Percentiles rank a stretch among this genome's conserved stretches.
These are phyloP conservation scores for Odonthalia washingtoniensis DNA, from an alignment of 31 red algal genomes.

Conservation along the genomic window DNA sequence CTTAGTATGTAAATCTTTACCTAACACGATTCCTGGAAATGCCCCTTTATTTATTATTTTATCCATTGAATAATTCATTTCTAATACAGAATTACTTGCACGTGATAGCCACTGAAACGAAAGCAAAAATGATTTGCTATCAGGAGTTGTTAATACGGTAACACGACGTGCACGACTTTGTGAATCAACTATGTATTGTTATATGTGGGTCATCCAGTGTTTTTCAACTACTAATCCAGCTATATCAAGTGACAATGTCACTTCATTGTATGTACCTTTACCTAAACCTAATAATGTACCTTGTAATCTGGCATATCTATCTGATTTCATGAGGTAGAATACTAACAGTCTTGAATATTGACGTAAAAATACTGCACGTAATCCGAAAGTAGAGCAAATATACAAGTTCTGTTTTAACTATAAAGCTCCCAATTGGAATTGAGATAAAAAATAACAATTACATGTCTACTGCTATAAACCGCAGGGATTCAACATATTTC, in stretches of 20 bases:
- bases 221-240: conserved; percentile 53
- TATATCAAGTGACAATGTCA: conserved; percentile 68
- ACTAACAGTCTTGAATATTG: conserved; percentile 56
- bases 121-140: conserved; percentile 37
- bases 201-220: conserved; percentile 45
- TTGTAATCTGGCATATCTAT: conserved; percentile 50
- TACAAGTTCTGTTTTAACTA: no score
- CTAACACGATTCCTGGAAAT: conserved; percentile 81
- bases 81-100: conserved; percentile 51
- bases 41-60: conserved; percentile 72
- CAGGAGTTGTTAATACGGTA: conserved; percentile 35
- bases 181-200: conserved; percentile 50
- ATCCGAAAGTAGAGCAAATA: conserved; percentile 40
- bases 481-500: no score
- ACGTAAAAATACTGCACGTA: conserved; percentile 57
- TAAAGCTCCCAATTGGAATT: no score
- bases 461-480: no score
- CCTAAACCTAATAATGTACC: conserved; percentile 55
- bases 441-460: no score
- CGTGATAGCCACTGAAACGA: conserved; percentile 51
- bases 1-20: conserved; percentile 71
- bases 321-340: conserved; percentile 51
- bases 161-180: conserved; percentile 57
- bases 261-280: conserved; percentile 49
- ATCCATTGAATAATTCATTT: conserved; percentile 67